Evolutionary conservation across 257 asterid species (phyloP).

Genomic region (Fraxinus pennsylvanica): DNA sequence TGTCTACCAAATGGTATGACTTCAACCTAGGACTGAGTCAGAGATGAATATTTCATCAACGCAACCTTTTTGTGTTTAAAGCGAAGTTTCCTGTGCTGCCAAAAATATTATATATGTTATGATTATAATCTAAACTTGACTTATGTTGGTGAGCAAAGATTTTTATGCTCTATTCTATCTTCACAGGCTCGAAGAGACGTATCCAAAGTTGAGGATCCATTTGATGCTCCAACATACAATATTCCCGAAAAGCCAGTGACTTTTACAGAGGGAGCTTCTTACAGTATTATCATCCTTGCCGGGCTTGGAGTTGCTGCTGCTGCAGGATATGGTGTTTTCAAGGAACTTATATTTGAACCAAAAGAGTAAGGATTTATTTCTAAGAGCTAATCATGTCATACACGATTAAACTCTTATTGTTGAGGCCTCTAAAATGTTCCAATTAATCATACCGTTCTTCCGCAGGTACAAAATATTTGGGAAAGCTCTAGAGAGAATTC

Average conservation of each 20-base stretch:
- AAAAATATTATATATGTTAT: not conserved
- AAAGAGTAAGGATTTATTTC: conserved; percentile 46
- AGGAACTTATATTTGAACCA: conserved; percentile 60
- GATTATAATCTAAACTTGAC: not conserved
- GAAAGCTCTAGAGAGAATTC: conserved; percentile 63
- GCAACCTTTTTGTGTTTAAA: not conserved
- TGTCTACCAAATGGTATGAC: not conserved
- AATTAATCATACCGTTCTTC: not conserved
- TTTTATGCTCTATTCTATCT: conserved; percentile 8
- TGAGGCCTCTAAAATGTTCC: not conserved
- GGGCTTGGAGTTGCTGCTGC: conserved; percentile 64
- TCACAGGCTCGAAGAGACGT: conserved; percentile 49
- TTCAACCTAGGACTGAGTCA: not conserved
- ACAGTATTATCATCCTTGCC: conserved; percentile 52
- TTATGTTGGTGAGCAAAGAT: not conserved
- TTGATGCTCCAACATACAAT: conserved; percentile 66
- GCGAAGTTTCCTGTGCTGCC: not conserved
- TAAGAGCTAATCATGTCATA: not conserved
- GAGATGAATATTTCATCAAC: not conserved
- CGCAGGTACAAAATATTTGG: conserved; percentile 56
- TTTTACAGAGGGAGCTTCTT: conserved; percentile 68
- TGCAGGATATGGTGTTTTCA: conserved; percentile 64
- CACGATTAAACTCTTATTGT: not conserved
- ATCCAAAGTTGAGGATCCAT: conserved; percentile 56
- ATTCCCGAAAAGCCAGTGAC: conserved; percentile 67